Evolutionary conservation across 164 flowering plant species (phyloP), one percentile per base, ranked within the genome.

Genomic region (Paratinospora sagittata): DNA sequence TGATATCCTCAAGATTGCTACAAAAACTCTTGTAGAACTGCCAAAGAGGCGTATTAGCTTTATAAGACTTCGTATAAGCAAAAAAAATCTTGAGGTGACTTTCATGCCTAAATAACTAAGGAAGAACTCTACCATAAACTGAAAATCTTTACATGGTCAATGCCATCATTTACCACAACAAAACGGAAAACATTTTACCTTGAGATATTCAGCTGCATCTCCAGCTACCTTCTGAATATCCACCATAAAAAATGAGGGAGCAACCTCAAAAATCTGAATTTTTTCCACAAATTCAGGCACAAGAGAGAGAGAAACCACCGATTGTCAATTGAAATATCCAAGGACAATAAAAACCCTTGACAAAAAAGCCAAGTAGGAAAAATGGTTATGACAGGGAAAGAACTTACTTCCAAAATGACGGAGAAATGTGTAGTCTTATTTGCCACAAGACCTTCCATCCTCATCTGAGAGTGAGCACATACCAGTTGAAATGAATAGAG

Each of bases 381-480:
- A 74, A 66, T 27, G 49, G 17, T 11, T 27, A 36, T 19, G n/a
- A 19, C 14, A 13, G 4, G n/a, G 26, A 27, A 16, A 27, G 62
- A 77, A 17, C 87, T 76, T 80, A 91, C 99, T 76, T 92, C 97
- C 78, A 95, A 72, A 34, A 95, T 87, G 13, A 88, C 89, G 11
- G 95, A 90, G 78, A 93, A 78, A 81, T 84, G 90, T 41, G 84
- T 79, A 33, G 83, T 77, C 80, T 86, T 91, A 70, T 83, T 75
- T 26, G 93, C 84, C 49, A 97, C 87, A 77, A 87, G 87, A 67
- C 98, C 97, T 82, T 96, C 99, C 66, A 96, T 88, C 81, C 99
- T 89, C 99, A 96, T 91, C 99, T 96, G 89, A 69, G 68, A 83
- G 71, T 58, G 37, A 77, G 70, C 12, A 70, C 34, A 57, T 36